Evolutionary conservation across 306 rosid species (phyloP).

Genomic region (Ormosia semicastrata): DNA sequence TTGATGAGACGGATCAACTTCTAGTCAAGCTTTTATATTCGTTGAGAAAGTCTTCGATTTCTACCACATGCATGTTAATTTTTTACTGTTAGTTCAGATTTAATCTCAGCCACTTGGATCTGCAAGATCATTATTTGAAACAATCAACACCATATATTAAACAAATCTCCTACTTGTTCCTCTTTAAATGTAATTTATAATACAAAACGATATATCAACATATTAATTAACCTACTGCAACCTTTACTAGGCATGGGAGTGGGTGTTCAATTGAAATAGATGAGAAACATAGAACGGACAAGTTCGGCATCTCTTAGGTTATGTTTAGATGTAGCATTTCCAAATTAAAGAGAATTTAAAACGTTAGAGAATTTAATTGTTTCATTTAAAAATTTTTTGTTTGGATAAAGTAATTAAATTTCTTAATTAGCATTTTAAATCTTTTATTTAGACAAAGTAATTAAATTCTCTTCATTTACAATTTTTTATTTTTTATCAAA

Average conservation of each 20-base stretch:
- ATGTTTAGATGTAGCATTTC: no score
- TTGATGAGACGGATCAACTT: constrained; percentile 11
- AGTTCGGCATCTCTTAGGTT: background rate
- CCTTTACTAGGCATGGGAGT: background rate
- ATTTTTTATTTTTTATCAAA: no score
- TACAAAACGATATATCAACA: background rate
- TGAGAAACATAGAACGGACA: background rate
- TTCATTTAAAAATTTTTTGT: no score
- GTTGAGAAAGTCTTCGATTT: background rate
- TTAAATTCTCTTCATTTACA: no score
- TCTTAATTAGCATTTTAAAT: no score
- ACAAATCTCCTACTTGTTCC: background rate
- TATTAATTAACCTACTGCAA: background rate
- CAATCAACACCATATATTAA: background rate
- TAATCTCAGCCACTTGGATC: background rate
- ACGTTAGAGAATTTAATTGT: no score
- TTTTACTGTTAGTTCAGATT: background rate
- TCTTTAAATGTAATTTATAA: background rate
- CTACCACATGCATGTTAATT: background rate
- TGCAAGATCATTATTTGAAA: background rate
- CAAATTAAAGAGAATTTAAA: no score
- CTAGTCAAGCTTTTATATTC: background rate
- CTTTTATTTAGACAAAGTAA: no score
- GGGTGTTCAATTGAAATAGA: background rate
- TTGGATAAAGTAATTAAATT: no score